Evolutionary conservation across 2,329 filamentous ascomycete species (phyloP).

Genomic region (Domatiomyces catenatus): DNA sequence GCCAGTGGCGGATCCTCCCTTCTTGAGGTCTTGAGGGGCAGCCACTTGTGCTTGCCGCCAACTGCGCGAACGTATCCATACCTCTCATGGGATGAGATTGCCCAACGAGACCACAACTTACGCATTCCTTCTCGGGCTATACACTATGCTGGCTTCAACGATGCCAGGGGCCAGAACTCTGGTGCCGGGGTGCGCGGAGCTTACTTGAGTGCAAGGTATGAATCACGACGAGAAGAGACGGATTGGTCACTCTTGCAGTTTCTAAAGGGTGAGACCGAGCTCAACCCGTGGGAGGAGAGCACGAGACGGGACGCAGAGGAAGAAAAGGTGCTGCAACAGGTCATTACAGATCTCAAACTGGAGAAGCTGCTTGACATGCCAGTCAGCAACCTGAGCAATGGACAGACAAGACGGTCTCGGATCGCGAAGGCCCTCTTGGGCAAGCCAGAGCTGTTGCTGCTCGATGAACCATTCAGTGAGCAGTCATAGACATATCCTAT

Average conservation of each 20-base stretch:
- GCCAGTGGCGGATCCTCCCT: slow-evolving; percentile 70
- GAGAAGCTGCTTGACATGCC: slow-evolving; percentile 59
- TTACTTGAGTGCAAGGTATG: slow-evolving; percentile 80
- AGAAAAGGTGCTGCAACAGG: slow-evolving; percentile 38
- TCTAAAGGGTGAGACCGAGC: slow-evolving; percentile 62
- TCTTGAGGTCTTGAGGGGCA: slow-evolving; percentile 60
- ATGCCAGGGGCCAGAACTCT: slow-evolving; percentile 44
- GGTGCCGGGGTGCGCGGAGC: slow-evolving; percentile 45
- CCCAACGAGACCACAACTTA: slow-evolving; percentile 35
- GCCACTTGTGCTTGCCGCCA: slow-evolving; percentile 60
- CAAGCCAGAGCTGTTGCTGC: slow-evolving; percentile 62
- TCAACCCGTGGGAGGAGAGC: slow-evolving; percentile 54
- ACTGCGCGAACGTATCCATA: slow-evolving; percentile 64
- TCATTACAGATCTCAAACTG: slow-evolving; percentile 57
- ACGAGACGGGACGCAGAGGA: background rate
- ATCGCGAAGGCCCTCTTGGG: slow-evolving; percentile 75
- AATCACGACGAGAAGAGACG: slow-evolving; percentile 69
- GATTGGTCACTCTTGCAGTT: slow-evolving; percentile 78
- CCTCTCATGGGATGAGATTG: slow-evolving; percentile 48
- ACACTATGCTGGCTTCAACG: slow-evolving; percentile 80
- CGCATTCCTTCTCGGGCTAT: slow-evolving; percentile 53
- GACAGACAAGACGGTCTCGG: slow-evolving; percentile 70
- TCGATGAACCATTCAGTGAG: slow-evolving; percentile 73
- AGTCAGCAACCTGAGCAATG: slow-evolving; percentile 81
- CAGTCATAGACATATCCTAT: background rate